These are phyloP conservation scores for Aspergillus nomiae DNA, from an alignment of 2,329 filamentous ascomycete genomes.

Conservation along the genomic window DNA sequence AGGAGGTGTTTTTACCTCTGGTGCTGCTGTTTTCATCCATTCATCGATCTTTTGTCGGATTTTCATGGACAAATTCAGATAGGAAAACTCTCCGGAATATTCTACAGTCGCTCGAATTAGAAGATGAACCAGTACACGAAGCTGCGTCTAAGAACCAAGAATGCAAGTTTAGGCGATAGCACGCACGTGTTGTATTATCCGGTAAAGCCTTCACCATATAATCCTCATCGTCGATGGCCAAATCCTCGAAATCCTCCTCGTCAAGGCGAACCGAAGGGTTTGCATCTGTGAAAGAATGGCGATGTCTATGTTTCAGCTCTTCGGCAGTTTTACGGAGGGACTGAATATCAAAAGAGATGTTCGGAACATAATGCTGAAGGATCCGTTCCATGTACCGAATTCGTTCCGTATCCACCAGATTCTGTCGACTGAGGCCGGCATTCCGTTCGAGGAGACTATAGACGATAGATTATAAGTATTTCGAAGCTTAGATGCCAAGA, in stretches of 20 bases:
- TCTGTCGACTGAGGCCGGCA: conserved; percentile 34
- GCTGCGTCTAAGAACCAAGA: neutral
- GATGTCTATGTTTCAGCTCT: conserved; percentile 44
- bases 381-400: conserved; percentile 51
- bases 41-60: conserved; percentile 47
- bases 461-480: neutral
- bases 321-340: conserved; percentile 48
- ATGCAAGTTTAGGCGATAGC: neutral
- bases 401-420: conserved; percentile 39
- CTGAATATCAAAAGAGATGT: conserved; percentile 45
- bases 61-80: conserved; percentile 48
- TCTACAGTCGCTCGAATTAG: conserved; percentile 26
- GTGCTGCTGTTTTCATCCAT: conserved; percentile 42
- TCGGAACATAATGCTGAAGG: conserved; percentile 51
- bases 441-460: conserved; percentile 32
- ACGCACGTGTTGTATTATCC: conserved; percentile 43
- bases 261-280: conserved; percentile 32
- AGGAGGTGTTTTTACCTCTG: conserved; percentile 30
- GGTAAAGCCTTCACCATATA: conserved; percentile 43
- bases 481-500: conserved; percentile 4
- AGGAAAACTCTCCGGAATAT: conserved; percentile 50
- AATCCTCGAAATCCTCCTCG: conserved; percentile 40
- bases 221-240: conserved; percentile 45
- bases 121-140: neutral
- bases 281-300: conserved; percentile 33